These are phyloP conservation scores for Amesomyces nigricolor DNA, from an alignment of 2,329 filamentous ascomycete genomes.

Conservation along the genomic window DNA sequence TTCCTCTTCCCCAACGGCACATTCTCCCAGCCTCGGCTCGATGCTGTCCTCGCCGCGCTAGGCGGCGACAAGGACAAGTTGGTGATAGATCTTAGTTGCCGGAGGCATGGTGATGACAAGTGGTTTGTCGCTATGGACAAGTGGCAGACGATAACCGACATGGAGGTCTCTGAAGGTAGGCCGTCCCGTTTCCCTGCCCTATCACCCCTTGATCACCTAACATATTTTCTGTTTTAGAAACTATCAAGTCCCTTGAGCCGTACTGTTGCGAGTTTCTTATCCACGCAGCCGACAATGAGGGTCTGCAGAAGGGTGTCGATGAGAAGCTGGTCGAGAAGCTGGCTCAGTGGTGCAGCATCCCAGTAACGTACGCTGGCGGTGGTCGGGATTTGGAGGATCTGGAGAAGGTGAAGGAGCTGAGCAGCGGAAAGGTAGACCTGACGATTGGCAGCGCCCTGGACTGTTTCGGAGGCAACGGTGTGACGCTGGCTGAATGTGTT, in stretches of 20 bases:
- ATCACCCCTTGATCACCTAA: background rate
- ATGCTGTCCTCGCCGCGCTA: conserved; percentile 67
- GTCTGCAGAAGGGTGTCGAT: conserved; percentile 85
- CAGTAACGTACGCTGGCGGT: conserved; percentile 95
- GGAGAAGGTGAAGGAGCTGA: conserved; percentile 72
- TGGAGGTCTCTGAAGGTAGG: conserved; percentile 82
- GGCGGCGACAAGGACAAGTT: conserved; percentile 71
- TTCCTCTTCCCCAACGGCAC: conserved; percentile 81
- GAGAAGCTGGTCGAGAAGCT: conserved; percentile 72
- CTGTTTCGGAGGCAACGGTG: conserved; percentile 84
- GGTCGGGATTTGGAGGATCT: conserved; percentile 77
- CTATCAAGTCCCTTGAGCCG: conserved; percentile 73
- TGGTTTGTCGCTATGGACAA: conserved; percentile 99
- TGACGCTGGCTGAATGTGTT: conserved; percentile 84
- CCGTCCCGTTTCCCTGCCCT: background rate
- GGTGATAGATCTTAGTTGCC: conserved; percentile 92
- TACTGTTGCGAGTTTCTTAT: conserved; percentile 97
- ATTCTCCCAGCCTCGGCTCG: conserved; percentile 72
- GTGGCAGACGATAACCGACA: conserved; percentile 96
- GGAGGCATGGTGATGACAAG: conserved; percentile 58
- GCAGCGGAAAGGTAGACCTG: conserved; percentile 76
- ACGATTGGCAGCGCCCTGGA: conserved; percentile 96
- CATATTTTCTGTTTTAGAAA: conserved; percentile 47
- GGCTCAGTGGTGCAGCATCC: conserved; percentile 81
- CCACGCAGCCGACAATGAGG: conserved; percentile 95